A percentile compares a stretch with the other conserved stretches of the same genome.
These are phyloP conservation scores for Phytophthora macrochlamydospora DNA, from an alignment of 352 stramenopile species.

Conservation along the genomic window DNA sequence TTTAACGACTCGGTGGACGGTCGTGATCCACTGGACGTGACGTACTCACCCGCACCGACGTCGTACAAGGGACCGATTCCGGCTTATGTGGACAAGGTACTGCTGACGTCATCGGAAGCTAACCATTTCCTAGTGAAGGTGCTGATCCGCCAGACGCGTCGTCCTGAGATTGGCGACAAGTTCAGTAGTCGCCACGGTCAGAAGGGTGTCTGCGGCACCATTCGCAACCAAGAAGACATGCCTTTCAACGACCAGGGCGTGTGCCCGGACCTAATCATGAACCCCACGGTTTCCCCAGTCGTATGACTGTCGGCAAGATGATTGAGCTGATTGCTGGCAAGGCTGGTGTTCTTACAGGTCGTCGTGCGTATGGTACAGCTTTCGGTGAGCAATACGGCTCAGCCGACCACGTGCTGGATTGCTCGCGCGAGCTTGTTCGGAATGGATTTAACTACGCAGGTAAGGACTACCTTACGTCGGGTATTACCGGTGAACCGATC, in stretches of 20 bases:
- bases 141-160: conserved; percentile 94
- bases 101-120: conserved; percentile 98
- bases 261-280: conserved; percentile 99
- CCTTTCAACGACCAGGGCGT: conserved; percentile 99
- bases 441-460: conserved; percentile 99
- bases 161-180: conserved; percentile 99
- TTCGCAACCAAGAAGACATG: conserved; percentile 97
- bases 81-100: conserved; percentile 98
- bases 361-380: conserved; percentile 97
- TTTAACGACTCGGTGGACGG: conserved; percentile 90
- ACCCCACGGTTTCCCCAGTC: conserved; percentile 99
- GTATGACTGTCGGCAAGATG: conserved; percentile 99
- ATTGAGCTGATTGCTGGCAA: conserved; percentile 99
- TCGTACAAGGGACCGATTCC: conserved; percentile 96
- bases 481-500: conserved; percentile 96
- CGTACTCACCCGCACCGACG: conserved; percentile 88
- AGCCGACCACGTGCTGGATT: conserved; percentile 92
- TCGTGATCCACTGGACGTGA: conserved; percentile 74
- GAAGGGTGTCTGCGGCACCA: conserved; percentile 99
- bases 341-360: conserved; percentile 95
- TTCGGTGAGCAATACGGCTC: conserved; percentile 99
- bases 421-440: conserved; percentile 93
- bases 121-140: conserved; percentile 99
- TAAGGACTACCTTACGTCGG: conserved; percentile 96
- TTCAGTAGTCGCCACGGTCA: conserved; percentile 99